A percentile compares a stretch with the other conserved stretches of the same genome.
Conservation (phyloP, 768 basidiomycete genomes). For the Neoboletus magnificus region DNA sequence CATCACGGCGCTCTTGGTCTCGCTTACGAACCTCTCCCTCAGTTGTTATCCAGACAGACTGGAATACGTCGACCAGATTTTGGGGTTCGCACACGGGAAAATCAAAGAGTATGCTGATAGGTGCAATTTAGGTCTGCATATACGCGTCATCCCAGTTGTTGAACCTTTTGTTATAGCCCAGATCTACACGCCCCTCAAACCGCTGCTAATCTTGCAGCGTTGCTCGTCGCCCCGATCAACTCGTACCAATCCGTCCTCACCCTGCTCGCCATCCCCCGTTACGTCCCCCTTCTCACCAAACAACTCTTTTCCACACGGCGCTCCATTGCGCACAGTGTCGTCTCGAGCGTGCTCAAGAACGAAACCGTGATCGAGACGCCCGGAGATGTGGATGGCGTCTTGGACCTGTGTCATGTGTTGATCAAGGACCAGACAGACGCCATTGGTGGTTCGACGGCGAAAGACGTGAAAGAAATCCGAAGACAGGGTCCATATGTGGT, state of each 20-base stretch:
- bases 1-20: constrained; percentile 93
- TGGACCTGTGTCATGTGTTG: constrained; percentile 89
- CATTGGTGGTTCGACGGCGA: constrained; percentile 28
- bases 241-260: constrained; percentile 96
- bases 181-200: constrained; percentile 89
- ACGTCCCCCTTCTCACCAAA: constrained; percentile 73
- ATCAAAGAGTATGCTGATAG: constrained; percentile 80
- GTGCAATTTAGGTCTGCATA: constrained; percentile 35
- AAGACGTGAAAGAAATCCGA: constrained; percentile 42
- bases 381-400: constrained; percentile 91
- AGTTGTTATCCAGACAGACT: constrained; percentile 97
- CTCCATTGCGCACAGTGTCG: constrained; percentile 90
- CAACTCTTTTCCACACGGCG: constrained; percentile 91
- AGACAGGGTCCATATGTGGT: constrained; percentile 57
- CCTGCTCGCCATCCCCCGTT: constrained; percentile 92
- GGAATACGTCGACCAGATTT: constrained; percentile 95
- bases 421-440: constrained; percentile 81
- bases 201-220: constrained; percentile 82
- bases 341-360: constrained; percentile 93
- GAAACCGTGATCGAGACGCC: constrained; percentile 92
- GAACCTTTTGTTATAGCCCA: constrained; percentile 48
- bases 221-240: constrained; percentile 92
- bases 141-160: background rate
- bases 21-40: constrained; percentile 89
- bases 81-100: constrained; percentile 85